These are phyloP conservation scores for Fraxinus pennsylvanica DNA, from an alignment of 257 asterid genomes.

Conservation along the genomic window DNA sequence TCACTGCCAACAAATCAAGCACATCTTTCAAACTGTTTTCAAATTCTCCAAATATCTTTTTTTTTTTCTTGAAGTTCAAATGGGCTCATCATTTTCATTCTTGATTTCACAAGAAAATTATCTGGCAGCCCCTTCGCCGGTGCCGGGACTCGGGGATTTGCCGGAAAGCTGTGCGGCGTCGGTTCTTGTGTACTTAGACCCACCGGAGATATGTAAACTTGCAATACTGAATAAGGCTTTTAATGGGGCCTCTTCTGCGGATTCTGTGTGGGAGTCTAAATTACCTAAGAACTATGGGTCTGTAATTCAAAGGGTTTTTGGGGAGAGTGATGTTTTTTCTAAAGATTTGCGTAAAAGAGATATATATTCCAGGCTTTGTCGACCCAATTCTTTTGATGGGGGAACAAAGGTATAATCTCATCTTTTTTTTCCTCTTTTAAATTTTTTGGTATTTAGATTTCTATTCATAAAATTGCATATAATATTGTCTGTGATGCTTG, in stretches of 20 bases:
- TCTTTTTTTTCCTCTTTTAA: not conserved
- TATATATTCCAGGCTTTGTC: slow-evolving; percentile 53
- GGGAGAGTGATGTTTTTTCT: slow-evolving; percentile 25
- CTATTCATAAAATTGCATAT: not conserved
- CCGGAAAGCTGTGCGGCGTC: slow-evolving; percentile 85
- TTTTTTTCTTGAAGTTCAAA: not conserved
- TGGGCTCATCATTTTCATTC: slow-evolving; percentile 60
- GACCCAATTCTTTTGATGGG: slow-evolving; percentile 63
- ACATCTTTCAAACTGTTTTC: not conserved
- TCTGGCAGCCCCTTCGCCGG: slow-evolving; percentile 23
- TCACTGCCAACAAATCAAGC: not conserved
- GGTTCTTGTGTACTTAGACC: slow-evolving; percentile 68
- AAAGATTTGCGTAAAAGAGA: slow-evolving; percentile 54
- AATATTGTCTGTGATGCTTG: not conserved
- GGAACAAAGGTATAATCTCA: slow-evolving; percentile 62
- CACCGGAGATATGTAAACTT: slow-evolving; percentile 75
- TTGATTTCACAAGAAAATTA: slow-evolving; percentile 23
- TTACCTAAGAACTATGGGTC: slow-evolving; percentile 64
- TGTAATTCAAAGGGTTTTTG: slow-evolving; percentile 57
- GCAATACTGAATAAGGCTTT: slow-evolving; percentile 70
- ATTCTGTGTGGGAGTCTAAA: slow-evolving; percentile 84
- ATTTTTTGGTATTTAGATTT: not conserved
- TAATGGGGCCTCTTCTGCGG: slow-evolving; percentile 77
- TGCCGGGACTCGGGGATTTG: slow-evolving; percentile 59
- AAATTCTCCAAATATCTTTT: not conserved